Evolutionary conservation across 2,329 filamentous ascomycete genomes (phyloP).

Genomic region (Epichloe hybrida): DNA sequence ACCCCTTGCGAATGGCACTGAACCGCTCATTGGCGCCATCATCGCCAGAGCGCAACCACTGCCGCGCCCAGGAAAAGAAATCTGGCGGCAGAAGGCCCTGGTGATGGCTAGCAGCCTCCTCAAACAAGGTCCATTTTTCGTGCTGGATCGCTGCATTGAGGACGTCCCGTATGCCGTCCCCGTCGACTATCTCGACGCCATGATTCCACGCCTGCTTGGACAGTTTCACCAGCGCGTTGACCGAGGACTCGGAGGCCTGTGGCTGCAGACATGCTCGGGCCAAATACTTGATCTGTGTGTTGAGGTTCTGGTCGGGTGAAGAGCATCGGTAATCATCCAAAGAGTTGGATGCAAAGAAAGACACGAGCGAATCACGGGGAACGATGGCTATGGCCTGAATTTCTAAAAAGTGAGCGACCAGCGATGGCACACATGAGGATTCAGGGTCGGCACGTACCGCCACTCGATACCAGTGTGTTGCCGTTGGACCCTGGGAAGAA

Average conservation of each 20-base stretch:
- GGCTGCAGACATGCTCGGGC: slow-evolving; percentile 2
- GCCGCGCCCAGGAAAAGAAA: slow-evolving; percentile 7
- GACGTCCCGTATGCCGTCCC: background rate
- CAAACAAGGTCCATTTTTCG: slow-evolving; percentile 2
- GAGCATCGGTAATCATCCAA: accelerated
- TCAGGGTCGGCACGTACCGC: slow-evolving; percentile 6
- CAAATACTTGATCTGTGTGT: slow-evolving; percentile 6
- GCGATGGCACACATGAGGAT: background rate
- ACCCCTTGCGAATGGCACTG: slow-evolving; percentile 1
- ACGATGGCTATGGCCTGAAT: slow-evolving; percentile 10
- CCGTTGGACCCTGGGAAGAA: slow-evolving; percentile 8
- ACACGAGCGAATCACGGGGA: slow-evolving; percentile 6
- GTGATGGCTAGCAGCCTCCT: slow-evolving; percentile 2
- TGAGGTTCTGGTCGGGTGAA: background rate
- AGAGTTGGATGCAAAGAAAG: slow-evolving; percentile 4
- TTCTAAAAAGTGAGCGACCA: background rate
- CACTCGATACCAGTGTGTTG: slow-evolving; percentile 14
- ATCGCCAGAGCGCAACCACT: slow-evolving; percentile 2
- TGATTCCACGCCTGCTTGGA: background rate
- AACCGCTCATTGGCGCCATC: slow-evolving; percentile 1
- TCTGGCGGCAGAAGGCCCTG: background rate
- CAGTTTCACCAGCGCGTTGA: slow-evolving; percentile 3
- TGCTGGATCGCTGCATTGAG: slow-evolving; percentile 6
- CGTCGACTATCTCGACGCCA: background rate
- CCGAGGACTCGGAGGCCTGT: background rate